phyloP scores from a whole-genome alignment of 2,329 filamentous ascomycete genomes.

The Penicillium capsulatum region DNA sequence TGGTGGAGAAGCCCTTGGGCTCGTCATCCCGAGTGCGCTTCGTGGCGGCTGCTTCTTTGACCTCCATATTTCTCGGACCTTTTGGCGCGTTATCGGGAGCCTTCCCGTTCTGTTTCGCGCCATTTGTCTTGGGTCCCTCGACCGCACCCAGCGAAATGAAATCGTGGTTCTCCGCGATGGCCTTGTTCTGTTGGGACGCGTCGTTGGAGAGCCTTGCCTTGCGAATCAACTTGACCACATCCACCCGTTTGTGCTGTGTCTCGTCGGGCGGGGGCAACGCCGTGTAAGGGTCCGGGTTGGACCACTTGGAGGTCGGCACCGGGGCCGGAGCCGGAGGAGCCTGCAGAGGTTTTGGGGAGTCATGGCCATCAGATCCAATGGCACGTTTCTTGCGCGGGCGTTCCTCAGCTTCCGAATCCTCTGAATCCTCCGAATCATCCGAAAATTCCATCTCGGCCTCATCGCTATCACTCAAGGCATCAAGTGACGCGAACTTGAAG shows the following conservation, averaged over 20 bases:
- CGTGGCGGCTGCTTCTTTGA: conserved; percentile 50
- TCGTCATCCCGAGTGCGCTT: conserved; percentile 72
- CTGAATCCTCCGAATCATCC: conserved; percentile 38
- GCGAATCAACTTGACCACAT: conserved; percentile 85
- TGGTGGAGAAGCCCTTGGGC: conserved; percentile 57
- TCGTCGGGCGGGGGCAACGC: conserved; percentile 77
- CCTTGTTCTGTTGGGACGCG: conserved; percentile 48
- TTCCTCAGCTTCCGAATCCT: conserved; percentile 33
- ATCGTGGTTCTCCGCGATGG: conserved; percentile 62
- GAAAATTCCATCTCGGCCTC: conserved; percentile 46
- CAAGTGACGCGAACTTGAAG: conserved; percentile 36
- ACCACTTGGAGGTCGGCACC: conserved; percentile 67
- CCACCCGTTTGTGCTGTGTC: conserved; percentile 67
- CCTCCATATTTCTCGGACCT: conserved; percentile 17
- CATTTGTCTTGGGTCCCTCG: conserved; percentile 28
- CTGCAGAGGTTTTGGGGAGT: conserved; percentile 16
- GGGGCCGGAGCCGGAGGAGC: conserved; percentile 17
- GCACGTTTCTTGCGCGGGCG: conserved; percentile 40
- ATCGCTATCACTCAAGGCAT: conserved; percentile 44
- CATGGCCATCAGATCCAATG: conserved; percentile 22
- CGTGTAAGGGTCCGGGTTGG: conserved; percentile 92
- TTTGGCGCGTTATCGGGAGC: conserved; percentile 32
- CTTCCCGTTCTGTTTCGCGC: conserved; percentile 6
- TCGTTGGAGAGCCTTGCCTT: conserved; percentile 69
- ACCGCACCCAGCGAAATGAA: conserved; percentile 83